phyloP scores from a whole-genome alignment of 2,329 filamentous ascomycete species.

The Ustilaginoidea virens region DNA sequence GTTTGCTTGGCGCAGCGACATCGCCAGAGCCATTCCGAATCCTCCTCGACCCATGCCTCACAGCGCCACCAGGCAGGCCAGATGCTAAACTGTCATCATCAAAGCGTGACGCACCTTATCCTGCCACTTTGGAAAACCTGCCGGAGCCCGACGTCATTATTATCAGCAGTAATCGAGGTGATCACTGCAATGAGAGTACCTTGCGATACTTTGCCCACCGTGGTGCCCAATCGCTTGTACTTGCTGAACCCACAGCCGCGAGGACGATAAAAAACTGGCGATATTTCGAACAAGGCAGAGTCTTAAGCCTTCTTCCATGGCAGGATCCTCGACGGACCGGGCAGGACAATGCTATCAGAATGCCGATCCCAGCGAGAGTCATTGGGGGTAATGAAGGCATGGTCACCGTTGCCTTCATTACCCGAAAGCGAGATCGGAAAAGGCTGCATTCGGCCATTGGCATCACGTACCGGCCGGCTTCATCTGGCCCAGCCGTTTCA shows the following conservation, averaged over 20 bases:
- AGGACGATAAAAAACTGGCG: conserved; percentile 52
- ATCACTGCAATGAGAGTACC: conserved; percentile 57
- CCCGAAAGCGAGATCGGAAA: conserved; percentile 42
- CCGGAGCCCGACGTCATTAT: conserved; percentile 29
- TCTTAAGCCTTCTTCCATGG: conserved; percentile 30
- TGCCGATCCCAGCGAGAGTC: conserved; percentile 38
- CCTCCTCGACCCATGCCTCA: conserved; percentile 58
- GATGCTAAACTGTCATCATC: conserved; percentile 42
- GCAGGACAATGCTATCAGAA: conserved; percentile 19
- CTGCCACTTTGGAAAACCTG: conserved; percentile 31
- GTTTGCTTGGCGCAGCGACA: conserved; percentile 2
- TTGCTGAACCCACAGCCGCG: conserved; percentile 50
- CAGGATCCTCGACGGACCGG: conserved; percentile 21
- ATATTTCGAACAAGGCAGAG: conserved; percentile 41
- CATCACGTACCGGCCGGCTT: conserved; percentile 53
- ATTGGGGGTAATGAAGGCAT: conserved; percentile 43
- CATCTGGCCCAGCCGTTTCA: conserved; percentile 10
- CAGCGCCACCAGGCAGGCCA: conserved; percentile 42
- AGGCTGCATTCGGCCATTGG: conserved; percentile 51
- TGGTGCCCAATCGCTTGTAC: conserved; percentile 41
- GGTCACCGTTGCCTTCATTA: conserved; percentile 54
- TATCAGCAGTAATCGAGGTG: conserved; percentile 33
- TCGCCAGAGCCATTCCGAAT: conserved; percentile 41
- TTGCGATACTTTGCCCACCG: conserved; percentile 44
- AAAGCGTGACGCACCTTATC: conserved; percentile 35